A percentile compares a stretch with the other conserved stretches of the same genome.
Evolutionary conservation across 768 basidiomycete genomes (phyloP).

Genomic region (Boletus huronensis): DNA sequence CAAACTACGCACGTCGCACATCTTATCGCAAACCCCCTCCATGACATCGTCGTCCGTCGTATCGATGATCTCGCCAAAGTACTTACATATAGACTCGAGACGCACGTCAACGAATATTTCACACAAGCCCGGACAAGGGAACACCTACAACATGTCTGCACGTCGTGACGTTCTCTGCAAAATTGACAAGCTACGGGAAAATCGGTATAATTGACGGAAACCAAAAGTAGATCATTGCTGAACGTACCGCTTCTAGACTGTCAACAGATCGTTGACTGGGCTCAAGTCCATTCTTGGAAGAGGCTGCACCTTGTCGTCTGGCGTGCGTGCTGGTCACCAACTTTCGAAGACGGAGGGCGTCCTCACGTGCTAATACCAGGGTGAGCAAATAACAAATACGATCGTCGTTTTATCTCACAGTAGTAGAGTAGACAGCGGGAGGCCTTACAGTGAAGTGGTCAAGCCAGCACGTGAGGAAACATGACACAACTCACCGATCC

Average conservation of each 20-base stretch:
- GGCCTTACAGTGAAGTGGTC: slow-evolving; percentile 41
- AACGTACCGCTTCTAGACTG: slow-evolving; percentile 59
- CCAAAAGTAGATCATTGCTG: slow-evolving; percentile 6
- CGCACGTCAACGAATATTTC: background rate
- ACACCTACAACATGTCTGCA: slow-evolving; percentile 71
- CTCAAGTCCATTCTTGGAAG: slow-evolving; percentile 46
- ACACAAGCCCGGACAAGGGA: background rate
- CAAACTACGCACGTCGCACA: slow-evolving; percentile 69
- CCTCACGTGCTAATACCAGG: slow-evolving; percentile 61
- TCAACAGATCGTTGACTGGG: slow-evolving; percentile 66
- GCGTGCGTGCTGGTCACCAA: slow-evolving; percentile 48
- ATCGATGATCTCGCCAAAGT: slow-evolving; percentile 73
- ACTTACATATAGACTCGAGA: slow-evolving; percentile 66
- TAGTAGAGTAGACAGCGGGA: slow-evolving; percentile 82
- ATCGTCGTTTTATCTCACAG: slow-evolving; percentile 42
- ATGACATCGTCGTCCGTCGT: slow-evolving; percentile 40
- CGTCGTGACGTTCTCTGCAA: slow-evolving; percentile 53
- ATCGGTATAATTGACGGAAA: slow-evolving; percentile 5
- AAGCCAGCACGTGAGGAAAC: background rate
- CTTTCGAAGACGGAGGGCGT: slow-evolving; percentile 52
- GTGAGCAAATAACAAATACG: background rate
- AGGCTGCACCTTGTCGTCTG: slow-evolving; percentile 41
- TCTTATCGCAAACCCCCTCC: slow-evolving; percentile 59
- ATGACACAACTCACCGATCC: slow-evolving; percentile 48
- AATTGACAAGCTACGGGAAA: slow-evolving; percentile 40